Evolutionary conservation across 495 filamentous ascomycete genomes (phyloP).

Genomic region (Penicillium crystallinum): DNA sequence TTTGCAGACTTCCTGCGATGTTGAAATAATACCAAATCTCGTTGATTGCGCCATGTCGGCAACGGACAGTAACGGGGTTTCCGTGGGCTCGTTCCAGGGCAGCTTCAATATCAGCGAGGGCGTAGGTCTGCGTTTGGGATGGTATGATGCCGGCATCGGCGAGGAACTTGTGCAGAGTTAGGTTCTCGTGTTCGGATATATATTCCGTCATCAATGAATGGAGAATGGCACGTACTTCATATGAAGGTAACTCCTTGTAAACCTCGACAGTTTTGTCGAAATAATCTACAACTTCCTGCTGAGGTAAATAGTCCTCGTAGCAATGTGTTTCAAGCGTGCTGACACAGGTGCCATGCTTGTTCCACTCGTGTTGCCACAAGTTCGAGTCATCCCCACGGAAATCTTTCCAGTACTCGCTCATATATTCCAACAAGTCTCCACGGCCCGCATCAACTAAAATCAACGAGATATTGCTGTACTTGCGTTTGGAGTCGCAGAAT

Average conservation of each 20-base stretch:
- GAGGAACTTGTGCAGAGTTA: constrained; percentile 31
- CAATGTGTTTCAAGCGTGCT: constrained; percentile 64
- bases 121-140: constrained; percentile 50
- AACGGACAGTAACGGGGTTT: constrained; percentile 63
- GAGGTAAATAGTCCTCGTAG: constrained; percentile 60
- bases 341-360: constrained; percentile 68
- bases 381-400: constrained; percentile 57
- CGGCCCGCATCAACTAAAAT: constrained; percentile 60
- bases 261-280: constrained; percentile 54
- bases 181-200: not conserved
- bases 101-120: constrained; percentile 53
- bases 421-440: constrained; percentile 59
- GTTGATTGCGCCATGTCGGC: constrained; percentile 54
- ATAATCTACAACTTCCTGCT: constrained; percentile 57
- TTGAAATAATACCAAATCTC: constrained; percentile 87
- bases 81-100: constrained; percentile 62
- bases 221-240: constrained; percentile 28
- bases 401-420: constrained; percentile 77
- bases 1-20: constrained; percentile 69
- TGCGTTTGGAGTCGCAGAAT: constrained; percentile 63
- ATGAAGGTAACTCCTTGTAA: constrained; percentile 43
- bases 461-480: constrained; percentile 64
- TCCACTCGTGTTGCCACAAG: constrained; percentile 85
- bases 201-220: not conserved
- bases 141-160: constrained; percentile 45